Conservation (phyloP, 257 asterid genomes). For the Plantago major region DNA sequence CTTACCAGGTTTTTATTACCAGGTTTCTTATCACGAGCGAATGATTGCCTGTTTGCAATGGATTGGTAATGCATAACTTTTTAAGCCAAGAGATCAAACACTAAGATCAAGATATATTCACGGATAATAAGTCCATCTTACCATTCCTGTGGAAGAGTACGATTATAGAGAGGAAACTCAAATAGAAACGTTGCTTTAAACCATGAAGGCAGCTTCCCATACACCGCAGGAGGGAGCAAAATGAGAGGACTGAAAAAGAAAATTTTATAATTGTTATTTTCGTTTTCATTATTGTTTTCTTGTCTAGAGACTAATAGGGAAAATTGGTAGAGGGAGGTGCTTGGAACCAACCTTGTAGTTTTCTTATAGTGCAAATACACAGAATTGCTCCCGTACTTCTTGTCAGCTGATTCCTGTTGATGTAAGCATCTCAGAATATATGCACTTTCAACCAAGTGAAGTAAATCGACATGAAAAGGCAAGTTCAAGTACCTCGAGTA, state of each 20-base stretch:
- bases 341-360: slow-evolving; percentile 64
- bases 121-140: slow-evolving; percentile 22
- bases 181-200: slow-evolving; percentile 60
- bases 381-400: slow-evolving; percentile 57
- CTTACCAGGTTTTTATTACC: no score
- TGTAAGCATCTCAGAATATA: slow-evolving; percentile 8
- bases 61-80: neutral
- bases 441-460: neutral
- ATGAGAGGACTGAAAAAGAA: slow-evolving; percentile 76
- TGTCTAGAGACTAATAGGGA: neutral
- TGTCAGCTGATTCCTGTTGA: slow-evolving; percentile 75
- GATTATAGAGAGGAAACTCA: slow-evolving; percentile 86
- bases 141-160: slow-evolving; percentile 70
- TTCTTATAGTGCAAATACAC: slow-evolving; percentile 66
- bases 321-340: neutral
- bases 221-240: slow-evolving; percentile 80
- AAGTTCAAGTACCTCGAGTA: slow-evolving; percentile 62
- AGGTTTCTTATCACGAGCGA: neutral
- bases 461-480: neutral
- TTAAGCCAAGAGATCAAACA: neutral
- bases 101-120: neutral
- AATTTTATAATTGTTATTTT: neutral
- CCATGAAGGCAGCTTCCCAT: slow-evolving; percentile 71
- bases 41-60: neutral
- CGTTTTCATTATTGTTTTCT: neutral